phyloP scores from a whole-genome alignment of 2,329 filamentous ascomycete species.

The Talaromyces sp. region DNA sequence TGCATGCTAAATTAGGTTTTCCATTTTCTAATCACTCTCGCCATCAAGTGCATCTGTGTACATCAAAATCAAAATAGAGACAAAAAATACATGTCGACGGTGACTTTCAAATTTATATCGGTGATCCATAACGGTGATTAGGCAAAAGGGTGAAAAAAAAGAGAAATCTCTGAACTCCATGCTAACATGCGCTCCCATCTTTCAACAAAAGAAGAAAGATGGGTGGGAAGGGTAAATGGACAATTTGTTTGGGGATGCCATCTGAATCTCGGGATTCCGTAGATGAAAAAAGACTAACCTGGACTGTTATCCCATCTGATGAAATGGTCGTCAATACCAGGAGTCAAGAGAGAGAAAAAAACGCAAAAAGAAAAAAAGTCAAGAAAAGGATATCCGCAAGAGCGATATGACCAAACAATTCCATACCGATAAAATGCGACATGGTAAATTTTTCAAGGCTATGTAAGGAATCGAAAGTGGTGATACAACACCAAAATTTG shows the following conservation, averaged over 20 bases:
- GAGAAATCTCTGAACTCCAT: conserved; percentile 18
- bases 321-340: background rate
- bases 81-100: conserved; percentile 7
- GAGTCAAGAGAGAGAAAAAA: conserved; percentile 5
- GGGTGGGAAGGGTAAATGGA: conserved; percentile 14
- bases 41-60: conserved; percentile 8
- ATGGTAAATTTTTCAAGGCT: conserved; percentile 30
- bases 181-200: conserved; percentile 18
- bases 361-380: conserved; percentile 13
- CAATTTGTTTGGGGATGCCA: background rate
- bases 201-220: conserved; percentile 11
- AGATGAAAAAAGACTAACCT: background rate
- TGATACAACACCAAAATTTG: conserved; percentile 25
- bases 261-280: conserved; percentile 11
- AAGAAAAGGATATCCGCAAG: conserved; percentile 28
- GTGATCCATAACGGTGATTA: conserved; percentile 1
- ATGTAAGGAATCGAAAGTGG: conserved; percentile 27
- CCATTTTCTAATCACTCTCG: background rate
- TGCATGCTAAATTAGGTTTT: background rate
- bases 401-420: conserved; percentile 32
- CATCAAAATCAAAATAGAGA: conserved; percentile 7
- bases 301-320: background rate
- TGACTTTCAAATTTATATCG: conserved; percentile 3
- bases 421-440: conserved; percentile 30
- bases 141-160: conserved; percentile 3